phyloP scores from a whole-genome alignment of 768 basidiomycete genomes.

The Agaricus subrufescens region DNA sequence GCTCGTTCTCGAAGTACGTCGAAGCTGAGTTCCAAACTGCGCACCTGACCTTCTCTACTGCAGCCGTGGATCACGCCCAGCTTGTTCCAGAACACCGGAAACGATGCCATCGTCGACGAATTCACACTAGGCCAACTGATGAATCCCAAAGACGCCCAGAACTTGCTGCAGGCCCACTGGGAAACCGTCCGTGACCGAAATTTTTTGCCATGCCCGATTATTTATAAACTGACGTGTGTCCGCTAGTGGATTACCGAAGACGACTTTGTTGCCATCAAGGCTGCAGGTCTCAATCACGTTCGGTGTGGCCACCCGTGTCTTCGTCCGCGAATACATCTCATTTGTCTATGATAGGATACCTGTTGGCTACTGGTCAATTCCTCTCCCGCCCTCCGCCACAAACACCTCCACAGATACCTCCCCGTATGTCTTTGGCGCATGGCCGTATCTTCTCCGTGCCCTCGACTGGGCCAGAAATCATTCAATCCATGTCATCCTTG shows the following conservation, averaged over 20 bases:
- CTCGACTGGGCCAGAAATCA: conserved; percentile 62
- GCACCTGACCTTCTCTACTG: neutral
- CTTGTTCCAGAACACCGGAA: conserved; percentile 59
- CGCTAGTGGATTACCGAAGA: conserved; percentile 59
- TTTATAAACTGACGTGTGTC: conserved; percentile 5
- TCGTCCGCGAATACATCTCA: neutral
- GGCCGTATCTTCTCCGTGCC: conserved; percentile 61
- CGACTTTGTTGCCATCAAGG: conserved; percentile 61
- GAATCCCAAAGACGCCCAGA: conserved; percentile 35
- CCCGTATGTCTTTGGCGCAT: conserved; percentile 62
- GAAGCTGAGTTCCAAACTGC: neutral
- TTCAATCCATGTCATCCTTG: conserved; percentile 65
- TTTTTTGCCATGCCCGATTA: neutral
- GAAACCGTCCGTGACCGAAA: conserved; percentile 31
- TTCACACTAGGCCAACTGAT: conserved; percentile 55
- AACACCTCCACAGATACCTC: conserved; percentile 17
- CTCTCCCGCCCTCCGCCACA: conserved; percentile 51
- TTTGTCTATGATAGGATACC: conserved; percentile 45
- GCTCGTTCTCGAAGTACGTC: conserved; percentile 54
- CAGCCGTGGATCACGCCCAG: conserved; percentile 81
- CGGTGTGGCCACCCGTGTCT: conserved; percentile 36
- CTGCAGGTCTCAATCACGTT: conserved; percentile 68
- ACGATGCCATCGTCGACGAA: conserved; percentile 53
- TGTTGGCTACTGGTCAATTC: conserved; percentile 78
- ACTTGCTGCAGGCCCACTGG: conserved; percentile 52